Base-by-base conservation (phyloP, 768 basidiomycete genomes). In the Dioszegia crocea region DNA sequence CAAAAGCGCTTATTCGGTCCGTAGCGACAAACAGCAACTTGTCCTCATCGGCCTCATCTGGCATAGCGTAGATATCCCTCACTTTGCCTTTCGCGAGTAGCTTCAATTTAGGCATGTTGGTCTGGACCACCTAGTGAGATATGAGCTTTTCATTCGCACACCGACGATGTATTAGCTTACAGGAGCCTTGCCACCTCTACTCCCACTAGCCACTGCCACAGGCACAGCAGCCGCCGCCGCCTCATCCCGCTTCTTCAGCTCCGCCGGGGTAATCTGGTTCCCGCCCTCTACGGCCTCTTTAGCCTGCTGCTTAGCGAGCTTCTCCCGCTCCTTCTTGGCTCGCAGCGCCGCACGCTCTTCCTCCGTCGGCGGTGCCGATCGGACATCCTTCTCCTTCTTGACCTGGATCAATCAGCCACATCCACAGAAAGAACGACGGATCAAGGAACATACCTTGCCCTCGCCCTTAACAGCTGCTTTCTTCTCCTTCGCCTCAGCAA, bases 1-100 rank as follows among this genome's bases (percentile, higher is more conserved):
- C 94, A 80, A 90, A 98, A 0, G 93, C 93, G 19, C 90, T 94
- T 74, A 98, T 94, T 62, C 96, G 83, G 79, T 99, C 96, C 10
- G 89, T 87, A 11, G 94, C 93, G 58, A 98, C 87, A 74, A 98
- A 98, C 40, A 99, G 83, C 19, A 99, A 83, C 56, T 77, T 77
- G 51, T 80, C 77, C 10, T 72, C 66, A 64, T 84, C 82, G 52
- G 85, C 82, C 39, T 53, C 27, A 40, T 53, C 51, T 4, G 86
- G 85, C 30, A 83, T 69, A 19, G 63, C 70, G 78, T 99, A 98
- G 72, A 99, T 86, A 77, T 98, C 94, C 57, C 96, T 85, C 21
- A 99, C 96, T 83, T 99, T 99, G 58, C 96, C 96, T 74, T 82
- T 85, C 1, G 91, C 91, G 30, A 97, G 59, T 1, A 97, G 79